phyloP scores from a whole-genome alignment of 176 grass and related monocot species.

The Triticum urartu region DNA sequence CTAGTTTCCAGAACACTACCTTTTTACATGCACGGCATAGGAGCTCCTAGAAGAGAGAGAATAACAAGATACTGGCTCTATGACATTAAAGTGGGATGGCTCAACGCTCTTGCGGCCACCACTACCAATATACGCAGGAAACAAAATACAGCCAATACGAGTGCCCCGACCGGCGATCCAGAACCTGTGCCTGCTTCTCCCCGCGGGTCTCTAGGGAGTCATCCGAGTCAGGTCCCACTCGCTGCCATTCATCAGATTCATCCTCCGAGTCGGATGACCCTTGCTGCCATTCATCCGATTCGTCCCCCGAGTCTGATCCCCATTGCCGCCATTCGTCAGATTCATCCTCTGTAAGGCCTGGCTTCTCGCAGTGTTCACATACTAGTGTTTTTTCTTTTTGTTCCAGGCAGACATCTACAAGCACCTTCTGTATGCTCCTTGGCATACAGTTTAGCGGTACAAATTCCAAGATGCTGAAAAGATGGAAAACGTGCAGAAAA shows the following conservation, averaged over 20 bases:
- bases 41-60: not conserved
- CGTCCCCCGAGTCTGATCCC: not conserved
- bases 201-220: not conserved
- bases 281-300: not conserved
- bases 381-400: not conserved
- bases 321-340: not conserved
- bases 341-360: not conserved
- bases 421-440: not conserved
- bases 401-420: not conserved
- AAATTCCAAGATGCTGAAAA: not conserved
- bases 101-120: not conserved
- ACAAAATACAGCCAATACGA: not conserved
- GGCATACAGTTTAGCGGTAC: not conserved
- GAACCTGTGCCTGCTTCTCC: not conserved
- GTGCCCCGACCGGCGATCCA: not conserved
- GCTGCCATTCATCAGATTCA: not conserved
- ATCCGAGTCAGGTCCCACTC: not conserved
- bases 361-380: not conserved
- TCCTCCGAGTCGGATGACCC: not conserved
- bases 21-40: not conserved
- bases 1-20: no score
- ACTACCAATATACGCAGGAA: not conserved
- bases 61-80: not conserved
- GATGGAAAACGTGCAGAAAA: not conserved
- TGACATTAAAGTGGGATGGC: not conserved